These are phyloP conservation scores for Metarhizium brunneum DNA, from an alignment of 2,329 filamentous ascomycete species.

Conservation along the genomic window DNA sequence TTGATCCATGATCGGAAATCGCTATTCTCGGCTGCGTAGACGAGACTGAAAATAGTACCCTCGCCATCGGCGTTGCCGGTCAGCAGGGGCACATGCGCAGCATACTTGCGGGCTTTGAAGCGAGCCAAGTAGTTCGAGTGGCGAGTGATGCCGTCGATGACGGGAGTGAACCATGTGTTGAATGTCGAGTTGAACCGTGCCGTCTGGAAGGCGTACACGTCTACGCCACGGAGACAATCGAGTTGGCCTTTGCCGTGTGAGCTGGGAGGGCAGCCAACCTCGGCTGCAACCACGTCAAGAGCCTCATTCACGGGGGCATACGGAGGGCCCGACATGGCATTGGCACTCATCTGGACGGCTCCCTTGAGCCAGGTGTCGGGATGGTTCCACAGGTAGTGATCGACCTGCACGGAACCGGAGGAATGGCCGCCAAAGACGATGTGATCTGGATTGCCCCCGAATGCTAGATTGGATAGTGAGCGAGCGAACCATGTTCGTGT, in stretches of 20 bases:
- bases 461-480: slow-evolving; percentile 17
- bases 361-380: slow-evolving; percentile 27
- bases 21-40: slow-evolving; percentile 16
- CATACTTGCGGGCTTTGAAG: slow-evolving; percentile 11
- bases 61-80: slow-evolving; percentile 27
- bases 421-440: slow-evolving; percentile 35
- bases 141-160: slow-evolving; percentile 24
- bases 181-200: slow-evolving; percentile 14
- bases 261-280: slow-evolving; percentile 23
- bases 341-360: slow-evolving; percentile 32
- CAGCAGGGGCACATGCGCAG: slow-evolving; percentile 24
- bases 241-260: slow-evolving; percentile 19
- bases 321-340: slow-evolving; percentile 28
- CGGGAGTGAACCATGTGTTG: slow-evolving; percentile 32
- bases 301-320: slow-evolving; percentile 27
- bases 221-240: slow-evolving; percentile 26
- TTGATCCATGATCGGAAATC: slow-evolving; percentile 9
- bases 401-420: slow-evolving; percentile 26
- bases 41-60: slow-evolving; percentile 26
- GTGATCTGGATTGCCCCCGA: slow-evolving; percentile 34
- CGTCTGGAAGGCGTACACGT: background rate
- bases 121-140: slow-evolving; percentile 19
- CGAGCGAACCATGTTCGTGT: background rate
- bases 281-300: slow-evolving; percentile 25
- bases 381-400: slow-evolving; percentile 33